Evolutionary conservation across 306 rosid genomes (phyloP), one percentile per base, ranked within the genome.

Genomic region (Carpinus viminea): DNA sequence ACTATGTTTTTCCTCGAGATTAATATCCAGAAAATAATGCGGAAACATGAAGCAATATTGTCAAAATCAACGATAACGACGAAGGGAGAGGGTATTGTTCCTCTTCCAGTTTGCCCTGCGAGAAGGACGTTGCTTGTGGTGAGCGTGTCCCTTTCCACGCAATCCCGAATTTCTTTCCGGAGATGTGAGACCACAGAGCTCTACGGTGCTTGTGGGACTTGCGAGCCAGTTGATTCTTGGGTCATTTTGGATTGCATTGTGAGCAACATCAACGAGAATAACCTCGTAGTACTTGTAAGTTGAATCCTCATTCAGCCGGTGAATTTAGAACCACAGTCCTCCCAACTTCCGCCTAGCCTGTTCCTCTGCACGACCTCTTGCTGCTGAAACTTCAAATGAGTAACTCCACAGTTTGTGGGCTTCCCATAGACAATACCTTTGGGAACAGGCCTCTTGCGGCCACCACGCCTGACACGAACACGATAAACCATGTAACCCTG

Each of bases 291-390:
- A 93, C 77, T 93, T 93, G 74, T 91, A 93, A 4, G 98, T 93
- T 0, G 98, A 93, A 47, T 93, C 98, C 98, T 93, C 98, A 0
- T 94, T 94, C 76, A 90, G 80, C 98, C 97, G 92, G 79, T 94
- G 98, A 94, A 24, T 94, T 94, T 70, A 94, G 96, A 74, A 94
- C 97, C 84, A n/a, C 97, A 94, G 96, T 38, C 98, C 98, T 45
- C 98, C 98, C 65, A 94, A 83, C 85, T 89, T 92, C 24, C 98
- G 73, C 0, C 98, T 97, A 41, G 97, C 98, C 20, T 96, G 90
- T 80, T 94, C 98, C 86, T 94, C 98, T 1, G 98, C 98, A 71
- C 2, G 97, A 92, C 79, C 97, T 90, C 94, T 92, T 92, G 86
- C 91, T 89, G 0, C 98, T 94, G 98, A 69, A 94, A 94, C 68